Percentiles rank a stretch among this genome's conserved stretches.
Evolutionary conservation across 331 rosid genomes (phyloP).

Genomic region (Quercus lobata): DNA sequence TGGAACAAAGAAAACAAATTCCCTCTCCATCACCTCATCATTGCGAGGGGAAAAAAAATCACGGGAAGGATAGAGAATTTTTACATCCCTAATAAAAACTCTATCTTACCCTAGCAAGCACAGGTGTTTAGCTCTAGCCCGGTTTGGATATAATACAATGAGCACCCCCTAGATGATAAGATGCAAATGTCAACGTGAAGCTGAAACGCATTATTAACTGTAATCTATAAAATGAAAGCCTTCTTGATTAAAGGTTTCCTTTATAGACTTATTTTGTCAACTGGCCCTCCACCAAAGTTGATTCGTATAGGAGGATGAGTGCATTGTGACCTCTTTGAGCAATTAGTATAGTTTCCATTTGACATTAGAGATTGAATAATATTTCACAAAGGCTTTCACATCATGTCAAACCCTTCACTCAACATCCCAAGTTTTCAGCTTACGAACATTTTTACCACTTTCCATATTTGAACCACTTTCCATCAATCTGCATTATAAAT

Average conservation of each 20-base stretch:
- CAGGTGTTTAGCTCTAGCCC: neutral
- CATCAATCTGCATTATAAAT: neutral
- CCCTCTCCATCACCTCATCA: no score
- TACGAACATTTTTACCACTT: neutral
- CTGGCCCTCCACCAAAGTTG: neutral
- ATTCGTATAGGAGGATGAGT: neutral
- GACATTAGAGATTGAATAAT: neutral
- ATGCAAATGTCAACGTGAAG: neutral
- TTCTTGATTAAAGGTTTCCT: neutral
- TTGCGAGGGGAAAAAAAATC: no score
- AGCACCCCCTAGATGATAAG: neutral
- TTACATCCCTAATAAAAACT: neutral
- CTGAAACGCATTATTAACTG: neutral
- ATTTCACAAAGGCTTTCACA: neutral
- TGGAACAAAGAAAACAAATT: no score
- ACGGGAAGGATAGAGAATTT: no score
- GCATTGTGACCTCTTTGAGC: slow-evolving; percentile 7
- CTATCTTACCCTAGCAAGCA: neutral
- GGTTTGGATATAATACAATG: neutral
- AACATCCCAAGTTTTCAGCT: neutral
- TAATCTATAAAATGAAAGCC: neutral
- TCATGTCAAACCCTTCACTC: neutral
- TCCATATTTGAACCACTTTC: slow-evolving; percentile 7
- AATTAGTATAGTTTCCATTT: slow-evolving; percentile 1
- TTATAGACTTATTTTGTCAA: neutral